Conservation (phyloP, 192 early-diverging fungal genomes). For the Ambispora gerdemannii region DNA sequence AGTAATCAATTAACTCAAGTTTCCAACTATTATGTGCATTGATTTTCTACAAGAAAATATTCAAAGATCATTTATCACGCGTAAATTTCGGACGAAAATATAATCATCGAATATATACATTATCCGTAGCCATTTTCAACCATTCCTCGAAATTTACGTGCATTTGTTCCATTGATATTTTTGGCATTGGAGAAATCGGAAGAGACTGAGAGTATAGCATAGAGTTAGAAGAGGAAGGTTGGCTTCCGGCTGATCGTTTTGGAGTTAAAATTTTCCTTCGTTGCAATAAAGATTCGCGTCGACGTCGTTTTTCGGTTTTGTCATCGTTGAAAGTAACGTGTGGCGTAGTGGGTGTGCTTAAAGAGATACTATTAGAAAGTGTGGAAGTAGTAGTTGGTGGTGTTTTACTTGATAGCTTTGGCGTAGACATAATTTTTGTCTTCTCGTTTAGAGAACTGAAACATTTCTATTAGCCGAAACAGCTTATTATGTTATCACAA, state of each 20-base stretch:
- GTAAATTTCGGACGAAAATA: not conserved
- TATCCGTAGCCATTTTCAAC: constrained; percentile 97
- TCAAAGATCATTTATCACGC: not conserved
- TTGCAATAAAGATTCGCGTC: not conserved
- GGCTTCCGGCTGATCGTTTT: not conserved
- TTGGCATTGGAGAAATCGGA: constrained; percentile 6
- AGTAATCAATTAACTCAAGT: constrained; percentile 95
- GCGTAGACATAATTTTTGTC: too few species aligned
- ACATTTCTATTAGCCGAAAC: too few species aligned
- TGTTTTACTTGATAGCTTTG: too few species aligned
- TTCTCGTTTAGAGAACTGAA: too few species aligned
- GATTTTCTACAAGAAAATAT: constrained; percentile 70
- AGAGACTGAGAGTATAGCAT: not conserved
- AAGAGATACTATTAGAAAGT: too few species aligned
- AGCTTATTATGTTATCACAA: too few species aligned
- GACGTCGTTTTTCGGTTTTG: not conserved
- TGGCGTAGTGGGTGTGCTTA: too few species aligned
- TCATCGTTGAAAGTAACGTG: not conserved
- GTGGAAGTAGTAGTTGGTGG: too few species aligned
- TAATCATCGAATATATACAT: constrained; percentile 45
- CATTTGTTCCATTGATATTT: constrained; percentile 44
- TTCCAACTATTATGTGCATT: constrained; percentile 94
- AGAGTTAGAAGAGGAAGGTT: not conserved
- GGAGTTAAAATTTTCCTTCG: not conserved
- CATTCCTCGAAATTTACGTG: constrained; percentile 77